Conservation (phyloP, 306 rosid species). For the Sechiopsis laciniata region DNA sequence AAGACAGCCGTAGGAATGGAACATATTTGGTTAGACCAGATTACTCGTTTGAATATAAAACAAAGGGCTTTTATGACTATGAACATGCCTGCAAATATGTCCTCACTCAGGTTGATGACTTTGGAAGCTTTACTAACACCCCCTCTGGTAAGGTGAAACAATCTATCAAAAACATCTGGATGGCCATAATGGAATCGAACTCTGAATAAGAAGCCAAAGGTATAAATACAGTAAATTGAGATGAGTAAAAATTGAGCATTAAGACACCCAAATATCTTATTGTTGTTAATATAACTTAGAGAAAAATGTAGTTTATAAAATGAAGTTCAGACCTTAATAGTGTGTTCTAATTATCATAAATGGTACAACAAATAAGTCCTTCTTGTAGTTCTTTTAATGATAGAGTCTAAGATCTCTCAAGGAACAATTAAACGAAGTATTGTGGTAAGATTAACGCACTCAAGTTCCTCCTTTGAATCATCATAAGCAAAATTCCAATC, state of each 20-base stretch:
- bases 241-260: not conserved
- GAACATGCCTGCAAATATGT: conserved; percentile 88
- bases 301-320: not conserved
- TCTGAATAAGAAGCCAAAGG: conserved; percentile 49
- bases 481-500: too few relatives aligned
- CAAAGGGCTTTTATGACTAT: not conserved
- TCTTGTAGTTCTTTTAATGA: not conserved
- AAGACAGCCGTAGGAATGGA: conserved; percentile 3
- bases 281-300: not conserved
- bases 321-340: conserved; percentile 3
- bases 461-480: too few relatives aligned
- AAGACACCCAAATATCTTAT: conserved; percentile 3
- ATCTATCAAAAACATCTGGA: conserved; percentile 28
- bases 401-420: not conserved
- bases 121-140: conserved; percentile 96
- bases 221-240: not conserved
- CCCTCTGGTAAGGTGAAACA: conserved; percentile 96
- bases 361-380: conserved; percentile 7
- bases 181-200: conserved; percentile 97
- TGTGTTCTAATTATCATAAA: not conserved
- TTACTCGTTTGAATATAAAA: conserved; percentile 13
- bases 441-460: too few relatives aligned
- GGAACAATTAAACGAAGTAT: too few relatives aligned
- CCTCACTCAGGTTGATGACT: conserved; percentile 90
- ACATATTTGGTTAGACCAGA: conserved; percentile 12